These are phyloP conservation scores for Pleodorina starrii DNA, from an alignment of 139 green algal genomes.

Conservation along the genomic window DNA sequence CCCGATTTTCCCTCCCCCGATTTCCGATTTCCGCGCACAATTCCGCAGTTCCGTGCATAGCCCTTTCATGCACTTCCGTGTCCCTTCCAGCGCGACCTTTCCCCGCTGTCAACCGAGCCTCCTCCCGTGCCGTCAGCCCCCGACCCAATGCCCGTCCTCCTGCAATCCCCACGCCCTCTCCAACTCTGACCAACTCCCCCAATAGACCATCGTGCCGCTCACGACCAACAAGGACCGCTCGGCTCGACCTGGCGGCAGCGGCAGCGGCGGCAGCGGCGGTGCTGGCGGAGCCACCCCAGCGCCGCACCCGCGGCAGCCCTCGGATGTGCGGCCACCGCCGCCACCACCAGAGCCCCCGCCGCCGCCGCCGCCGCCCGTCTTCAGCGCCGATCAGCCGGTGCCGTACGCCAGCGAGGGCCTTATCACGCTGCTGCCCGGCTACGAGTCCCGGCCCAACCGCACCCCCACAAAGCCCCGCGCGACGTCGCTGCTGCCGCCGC, in stretches of 20 bases:
- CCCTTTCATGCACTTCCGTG: not conserved
- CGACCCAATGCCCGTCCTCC: not conserved
- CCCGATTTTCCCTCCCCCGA: not conserved
- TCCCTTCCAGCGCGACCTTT: not conserved
- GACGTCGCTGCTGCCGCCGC: not conserved
- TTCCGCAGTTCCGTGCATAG: not conserved
- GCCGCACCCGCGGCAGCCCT: not conserved
- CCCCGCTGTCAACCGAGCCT: not conserved
- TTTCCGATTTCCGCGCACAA: not conserved
- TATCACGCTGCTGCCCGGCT: constrained; percentile 75
- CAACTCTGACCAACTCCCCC: not conserved
- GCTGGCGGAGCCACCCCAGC: not conserved
- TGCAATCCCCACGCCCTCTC: not conserved
- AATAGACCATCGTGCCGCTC: constrained; percentile 4
- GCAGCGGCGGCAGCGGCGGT: not conserved
- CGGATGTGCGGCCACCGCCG: too few relatives aligned
- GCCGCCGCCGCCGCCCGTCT: not conserved
- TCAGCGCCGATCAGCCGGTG: not conserved
- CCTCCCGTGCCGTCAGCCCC: not conserved
- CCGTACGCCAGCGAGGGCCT: constrained; percentile 28
- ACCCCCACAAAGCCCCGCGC: constrained; percentile 59
- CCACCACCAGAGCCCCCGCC: not conserved
- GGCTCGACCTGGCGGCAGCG: not conserved
- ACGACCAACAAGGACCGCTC: constrained; percentile 2
- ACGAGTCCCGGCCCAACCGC: constrained; percentile 70